A percentile compares a stretch with the other conserved stretches of the same genome.
phyloP scores from a whole-genome alignment of 2,329 filamentous ascomycete species.

The Thermoascus crustaceus region DNA sequence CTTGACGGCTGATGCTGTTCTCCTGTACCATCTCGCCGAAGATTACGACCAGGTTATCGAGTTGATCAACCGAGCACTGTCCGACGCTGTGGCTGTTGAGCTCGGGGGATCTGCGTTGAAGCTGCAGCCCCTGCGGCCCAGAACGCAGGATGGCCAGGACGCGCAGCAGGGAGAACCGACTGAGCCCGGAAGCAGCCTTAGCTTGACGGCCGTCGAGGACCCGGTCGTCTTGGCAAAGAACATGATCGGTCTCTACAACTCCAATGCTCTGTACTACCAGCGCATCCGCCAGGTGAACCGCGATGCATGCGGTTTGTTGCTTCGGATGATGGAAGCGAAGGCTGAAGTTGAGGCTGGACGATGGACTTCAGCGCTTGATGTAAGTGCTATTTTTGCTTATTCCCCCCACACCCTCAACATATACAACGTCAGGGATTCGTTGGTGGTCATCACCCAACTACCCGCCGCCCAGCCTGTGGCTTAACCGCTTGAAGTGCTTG shows the following conservation, averaged over 20 bases:
- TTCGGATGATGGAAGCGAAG: slow-evolving; percentile 55
- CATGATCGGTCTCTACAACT: slow-evolving; percentile 55
- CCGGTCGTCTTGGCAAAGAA: slow-evolving; percentile 55
- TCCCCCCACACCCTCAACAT: background rate
- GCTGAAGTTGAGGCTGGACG: slow-evolving; percentile 48
- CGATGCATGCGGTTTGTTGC: slow-evolving; percentile 51
- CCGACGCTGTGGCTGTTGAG: slow-evolving; percentile 79
- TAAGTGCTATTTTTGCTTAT: slow-evolving; percentile 36
- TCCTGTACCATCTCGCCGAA: slow-evolving; percentile 87
- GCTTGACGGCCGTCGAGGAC: slow-evolving; percentile 60
- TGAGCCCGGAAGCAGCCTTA: slow-evolving; percentile 41
- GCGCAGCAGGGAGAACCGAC: slow-evolving; percentile 37
- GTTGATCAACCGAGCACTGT: slow-evolving; percentile 82
- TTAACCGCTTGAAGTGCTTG: too few species aligned
- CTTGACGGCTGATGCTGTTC: slow-evolving; percentile 82
- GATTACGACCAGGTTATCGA: slow-evolving; percentile 92
- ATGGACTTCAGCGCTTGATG: slow-evolving; percentile 57
- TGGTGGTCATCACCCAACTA: too few species aligned
- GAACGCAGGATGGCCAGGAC: slow-evolving; percentile 40
- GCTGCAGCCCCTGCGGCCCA: slow-evolving; percentile 71
- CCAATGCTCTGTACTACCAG: slow-evolving; percentile 52
- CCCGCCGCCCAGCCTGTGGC: too few species aligned
- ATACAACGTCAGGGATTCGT: too few species aligned
- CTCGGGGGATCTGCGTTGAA: slow-evolving; percentile 73
- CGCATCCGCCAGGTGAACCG: slow-evolving; percentile 52